phyloP scores from a whole-genome alignment of 2,329 filamentous ascomycete genomes.

The Xylaria arbuscula region DNA sequence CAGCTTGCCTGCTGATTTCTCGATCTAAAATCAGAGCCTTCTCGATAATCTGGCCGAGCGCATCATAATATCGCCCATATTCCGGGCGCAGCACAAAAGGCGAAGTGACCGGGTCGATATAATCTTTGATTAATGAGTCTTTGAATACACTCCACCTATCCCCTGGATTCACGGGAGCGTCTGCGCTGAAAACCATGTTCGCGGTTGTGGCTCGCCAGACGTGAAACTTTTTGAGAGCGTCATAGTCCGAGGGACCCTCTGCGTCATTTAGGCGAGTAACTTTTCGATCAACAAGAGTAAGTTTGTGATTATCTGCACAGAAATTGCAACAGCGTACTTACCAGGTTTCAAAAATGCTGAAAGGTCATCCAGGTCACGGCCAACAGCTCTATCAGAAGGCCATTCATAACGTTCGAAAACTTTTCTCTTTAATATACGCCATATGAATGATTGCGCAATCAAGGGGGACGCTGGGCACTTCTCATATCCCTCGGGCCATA shows the following conservation, averaged over 20 bases:
- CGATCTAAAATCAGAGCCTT: slow-evolving; percentile 18
- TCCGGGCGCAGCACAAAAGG: background rate
- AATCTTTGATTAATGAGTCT: slow-evolving; percentile 4
- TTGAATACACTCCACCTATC: slow-evolving; percentile 8
- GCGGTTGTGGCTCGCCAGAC: slow-evolving; percentile 16
- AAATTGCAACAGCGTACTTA: background rate
- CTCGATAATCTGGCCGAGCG: slow-evolving; percentile 10
- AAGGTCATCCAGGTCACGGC: background rate
- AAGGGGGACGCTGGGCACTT: slow-evolving; percentile 12
- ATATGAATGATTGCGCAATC: slow-evolving; percentile 21
- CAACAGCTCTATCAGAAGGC: background rate
- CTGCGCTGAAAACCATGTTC: slow-evolving; percentile 20
- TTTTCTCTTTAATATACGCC: slow-evolving; percentile 5
- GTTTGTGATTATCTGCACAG: background rate
- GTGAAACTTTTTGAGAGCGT: slow-evolving; percentile 14
- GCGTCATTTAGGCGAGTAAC: background rate
- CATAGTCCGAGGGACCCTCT: background rate
- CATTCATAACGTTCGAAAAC: slow-evolving; percentile 19
- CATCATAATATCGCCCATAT: slow-evolving; percentile 1
- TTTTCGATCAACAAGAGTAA: background rate
- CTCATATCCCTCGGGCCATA: slow-evolving; percentile 8
- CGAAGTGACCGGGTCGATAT: slow-evolving; percentile 4
- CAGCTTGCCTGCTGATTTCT: slow-evolving; percentile 19
- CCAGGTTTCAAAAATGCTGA: slow-evolving; percentile 5
- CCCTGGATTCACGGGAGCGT: background rate